Conservation (phyloP, 2,329 filamentous ascomycete species). For the Sclerotinia subarctica region DNA sequence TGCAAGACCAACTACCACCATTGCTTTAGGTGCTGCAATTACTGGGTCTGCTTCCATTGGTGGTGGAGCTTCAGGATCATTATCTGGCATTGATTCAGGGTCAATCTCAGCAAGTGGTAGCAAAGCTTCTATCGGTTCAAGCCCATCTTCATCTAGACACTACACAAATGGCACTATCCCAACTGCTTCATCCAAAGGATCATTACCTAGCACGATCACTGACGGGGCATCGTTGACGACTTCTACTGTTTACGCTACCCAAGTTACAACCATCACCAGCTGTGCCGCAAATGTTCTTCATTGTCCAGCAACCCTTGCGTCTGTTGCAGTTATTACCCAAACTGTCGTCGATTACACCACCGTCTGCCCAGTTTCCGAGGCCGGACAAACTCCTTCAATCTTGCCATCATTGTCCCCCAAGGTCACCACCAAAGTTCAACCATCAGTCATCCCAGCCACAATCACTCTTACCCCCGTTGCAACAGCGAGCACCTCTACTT, state of each 20-base stretch:
- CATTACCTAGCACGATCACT: slow-evolving; percentile 21
- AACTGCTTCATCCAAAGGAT: neutral
- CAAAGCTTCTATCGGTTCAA: neutral
- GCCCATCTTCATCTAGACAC: neutral
- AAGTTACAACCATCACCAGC: slow-evolving; percentile 23
- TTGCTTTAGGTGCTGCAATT: neutral
- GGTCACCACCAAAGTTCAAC: neutral
- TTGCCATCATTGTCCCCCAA: neutral
- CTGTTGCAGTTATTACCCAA: slow-evolving; percentile 23
- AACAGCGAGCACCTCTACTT: neutral
- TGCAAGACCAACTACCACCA: neutral
- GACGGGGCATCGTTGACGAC: slow-evolving; percentile 23
- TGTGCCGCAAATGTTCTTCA: slow-evolving; percentile 26
- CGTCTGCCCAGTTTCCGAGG: slow-evolving; percentile 23
- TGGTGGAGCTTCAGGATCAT: neutral
- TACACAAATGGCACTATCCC: neutral
- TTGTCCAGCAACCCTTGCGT: slow-evolving; percentile 23
- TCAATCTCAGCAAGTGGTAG: neutral
- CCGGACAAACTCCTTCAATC: neutral
- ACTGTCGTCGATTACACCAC: slow-evolving; percentile 26
- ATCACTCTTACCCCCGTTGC: slow-evolving; percentile 2
- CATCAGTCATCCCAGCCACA: neutral
- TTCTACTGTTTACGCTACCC: slow-evolving; percentile 25
- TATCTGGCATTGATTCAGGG: neutral
- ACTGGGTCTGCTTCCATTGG: neutral